Conservation (phyloP, 2,329 filamentous ascomycete species). For the Aspergillus terreus region DNA sequence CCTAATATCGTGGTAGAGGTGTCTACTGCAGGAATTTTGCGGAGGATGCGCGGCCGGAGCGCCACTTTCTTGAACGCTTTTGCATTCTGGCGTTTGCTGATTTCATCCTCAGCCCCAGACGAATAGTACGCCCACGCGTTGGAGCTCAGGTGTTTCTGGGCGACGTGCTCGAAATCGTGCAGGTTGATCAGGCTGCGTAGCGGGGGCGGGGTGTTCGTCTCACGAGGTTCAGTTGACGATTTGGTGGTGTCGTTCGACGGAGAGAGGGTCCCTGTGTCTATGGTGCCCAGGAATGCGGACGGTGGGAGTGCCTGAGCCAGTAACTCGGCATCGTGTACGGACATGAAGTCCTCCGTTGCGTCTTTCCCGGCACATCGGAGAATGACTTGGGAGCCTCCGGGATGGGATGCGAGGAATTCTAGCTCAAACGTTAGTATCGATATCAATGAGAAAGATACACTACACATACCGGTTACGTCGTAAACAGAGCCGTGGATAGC, state of each 20-base stretch:
- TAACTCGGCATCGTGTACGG: conserved; percentile 29
- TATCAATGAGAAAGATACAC: not conserved
- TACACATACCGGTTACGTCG: conserved; percentile 40
- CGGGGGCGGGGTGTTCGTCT: conserved; percentile 17
- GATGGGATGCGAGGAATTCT: conserved; percentile 33
- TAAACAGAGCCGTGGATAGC: conserved; percentile 51
- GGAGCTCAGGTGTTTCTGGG: conserved; percentile 23
- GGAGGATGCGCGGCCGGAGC: conserved; percentile 46
- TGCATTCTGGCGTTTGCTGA: conserved; percentile 44
- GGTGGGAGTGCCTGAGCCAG: conserved; percentile 26
- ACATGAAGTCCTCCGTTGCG: conserved; percentile 33
- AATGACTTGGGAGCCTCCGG: conserved; percentile 31
- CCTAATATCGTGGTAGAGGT: conserved; percentile 34
- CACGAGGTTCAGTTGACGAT: not conserved
- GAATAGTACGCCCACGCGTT: conserved; percentile 44
- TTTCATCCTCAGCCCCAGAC: conserved; percentile 49
- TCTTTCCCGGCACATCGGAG: conserved; percentile 33
- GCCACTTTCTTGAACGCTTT: conserved; percentile 43
- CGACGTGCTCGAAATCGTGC: conserved; percentile 37
- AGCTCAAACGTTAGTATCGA: not conserved
- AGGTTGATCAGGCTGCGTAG: conserved; percentile 33
- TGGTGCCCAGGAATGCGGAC: conserved; percentile 20
- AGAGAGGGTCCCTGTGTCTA: conserved; percentile 17
- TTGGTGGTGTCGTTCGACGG: not conserved
- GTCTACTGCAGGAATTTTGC: conserved; percentile 36